Conservation (phyloP, 73 alveolate species). For the Symbiodinium pilosum region DNA sequence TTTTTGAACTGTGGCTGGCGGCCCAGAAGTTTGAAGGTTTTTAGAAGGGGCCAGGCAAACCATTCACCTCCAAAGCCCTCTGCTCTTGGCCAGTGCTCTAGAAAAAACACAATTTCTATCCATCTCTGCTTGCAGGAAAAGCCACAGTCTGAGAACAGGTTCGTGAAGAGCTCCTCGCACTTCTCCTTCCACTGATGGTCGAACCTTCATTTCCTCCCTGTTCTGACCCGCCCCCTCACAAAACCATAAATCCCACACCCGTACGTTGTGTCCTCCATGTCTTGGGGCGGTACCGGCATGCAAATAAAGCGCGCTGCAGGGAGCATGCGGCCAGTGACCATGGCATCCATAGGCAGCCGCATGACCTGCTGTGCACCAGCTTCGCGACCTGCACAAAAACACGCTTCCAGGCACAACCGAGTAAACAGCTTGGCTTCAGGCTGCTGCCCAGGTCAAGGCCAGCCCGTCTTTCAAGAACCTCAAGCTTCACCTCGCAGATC, state of each 20-base stretch:
- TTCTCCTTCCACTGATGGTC: not conserved
- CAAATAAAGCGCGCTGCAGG: conserved; percentile 76
- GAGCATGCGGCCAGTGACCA: conserved; percentile 54
- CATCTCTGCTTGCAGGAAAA: not conserved
- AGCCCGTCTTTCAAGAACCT: not conserved
- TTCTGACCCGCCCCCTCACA: not conserved
- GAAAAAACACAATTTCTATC: too few relatives aligned
- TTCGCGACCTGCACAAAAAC: not conserved
- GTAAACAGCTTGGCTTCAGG: not conserved
- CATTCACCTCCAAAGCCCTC: too few relatives aligned
- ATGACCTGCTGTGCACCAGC: conserved; percentile 1
- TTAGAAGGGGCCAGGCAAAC: too few relatives aligned
- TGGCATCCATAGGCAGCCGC: conserved; percentile 90
- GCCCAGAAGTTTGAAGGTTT: too few relatives aligned
- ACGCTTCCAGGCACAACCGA: not conserved
- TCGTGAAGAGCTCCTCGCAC: conserved; percentile 15
- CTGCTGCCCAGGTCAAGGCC: conserved; percentile 41
- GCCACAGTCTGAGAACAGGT: conserved; percentile 46
- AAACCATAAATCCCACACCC: not conserved
- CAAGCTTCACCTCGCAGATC: conserved; percentile 39
- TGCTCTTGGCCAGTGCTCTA: too few relatives aligned
- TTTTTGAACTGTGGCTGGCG: too few relatives aligned
- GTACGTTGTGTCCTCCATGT: conserved; percentile 9
- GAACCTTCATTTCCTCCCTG: too few relatives aligned
- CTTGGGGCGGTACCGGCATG: conserved; percentile 31